Base-by-base conservation (phyloP, 2,329 filamentous ascomycete genomes). In the Stemphylium beticola region DNA sequence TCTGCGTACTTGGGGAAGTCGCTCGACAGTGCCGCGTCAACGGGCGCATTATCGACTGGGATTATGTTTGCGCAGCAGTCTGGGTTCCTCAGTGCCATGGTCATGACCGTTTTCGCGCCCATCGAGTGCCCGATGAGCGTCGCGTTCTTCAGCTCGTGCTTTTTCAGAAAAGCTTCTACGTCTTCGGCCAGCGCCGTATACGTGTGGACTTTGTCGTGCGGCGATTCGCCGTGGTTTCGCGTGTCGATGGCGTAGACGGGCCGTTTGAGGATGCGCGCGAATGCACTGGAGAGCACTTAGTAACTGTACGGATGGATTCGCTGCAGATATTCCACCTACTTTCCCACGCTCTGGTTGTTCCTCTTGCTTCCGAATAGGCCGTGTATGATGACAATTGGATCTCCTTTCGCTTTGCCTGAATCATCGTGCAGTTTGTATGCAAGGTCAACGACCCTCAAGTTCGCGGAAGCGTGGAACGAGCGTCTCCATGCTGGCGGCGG, bases 21-120 rank as follows among this genome's bases (percentile, higher is more conserved):
- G 59, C 83, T 85, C 59, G 85, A 83, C 3, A 98, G 82, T 0
- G 85, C 83, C 12, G 89, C 90, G 72, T 96, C 92, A 8, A 96
- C 83, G 2, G 93, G 93, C 4, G 93, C 92, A 72, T 98, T 98
- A 78, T 98, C 93, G 11, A 98, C 92, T 1, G 92, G 83, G 24
- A 97, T 83, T 46, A 98, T 79, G 65, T 88, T 85, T 14, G 83
- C 81, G 54, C 96, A 82, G 2, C 87, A 78, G 5, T 85, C 79
- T 0, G 91, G 91, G 0, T 85, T 82, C 38, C 83, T 81, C 32
- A 98, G 83, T 3, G 92, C 92, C 54, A 97, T 80, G 0, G 89
- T 82, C 93, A 98, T 97, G 65, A 91, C 92, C 2, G 89, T 87
- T 80, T 98, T 98, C 41, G 93, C 93, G 60, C 95, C 93, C 93